phyloP scores from a whole-genome alignment of 2,329 filamentous ascomycete genomes.

The Rhynchosporium secalis region DNA sequence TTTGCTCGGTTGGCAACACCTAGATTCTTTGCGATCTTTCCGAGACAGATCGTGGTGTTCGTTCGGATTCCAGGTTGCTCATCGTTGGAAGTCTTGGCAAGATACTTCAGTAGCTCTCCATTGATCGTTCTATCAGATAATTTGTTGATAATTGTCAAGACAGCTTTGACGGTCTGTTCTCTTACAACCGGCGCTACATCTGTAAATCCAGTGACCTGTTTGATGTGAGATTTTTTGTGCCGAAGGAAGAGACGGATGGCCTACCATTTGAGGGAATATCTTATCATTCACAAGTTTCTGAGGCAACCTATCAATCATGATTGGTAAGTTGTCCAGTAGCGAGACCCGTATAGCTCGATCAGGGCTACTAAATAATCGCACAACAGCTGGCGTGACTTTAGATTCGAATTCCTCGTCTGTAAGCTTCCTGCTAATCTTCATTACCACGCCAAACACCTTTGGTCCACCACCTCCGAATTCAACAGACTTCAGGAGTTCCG shows the following conservation, averaged over 20 bases:
- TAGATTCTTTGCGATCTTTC: conserved; percentile 91
- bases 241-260: conserved; percentile 25
- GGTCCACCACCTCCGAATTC: conserved; percentile 96
- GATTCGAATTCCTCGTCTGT: conserved; percentile 86
- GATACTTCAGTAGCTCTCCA: conserved; percentile 83
- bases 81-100: conserved; percentile 96
- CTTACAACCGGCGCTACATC: conserved; percentile 87
- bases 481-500: conserved; percentile 96
- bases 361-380: conserved; percentile 85
- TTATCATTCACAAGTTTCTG: conserved; percentile 93
- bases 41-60: conserved; percentile 96
- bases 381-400: conserved; percentile 79
- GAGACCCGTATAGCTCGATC: conserved; percentile 91
- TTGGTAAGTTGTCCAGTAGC: conserved; percentile 80
- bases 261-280: conserved; percentile 90
- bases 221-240: not conserved
- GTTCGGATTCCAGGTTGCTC: conserved; percentile 96
- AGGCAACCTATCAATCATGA: conserved; percentile 87
- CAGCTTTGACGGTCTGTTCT: conserved; percentile 94
- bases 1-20: conserved; percentile 78
- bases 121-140: conserved; percentile 92
- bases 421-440: conserved; percentile 88
- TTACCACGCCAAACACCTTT: conserved; percentile 82
- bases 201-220: conserved; percentile 85
- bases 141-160: conserved; percentile 83